A percentile compares a stretch with the other conserved stretches of the same genome.
Evolutionary conservation across 192 early-diverging fungal species (phyloP).

Genomic region (Linnemannia zychae): DNA sequence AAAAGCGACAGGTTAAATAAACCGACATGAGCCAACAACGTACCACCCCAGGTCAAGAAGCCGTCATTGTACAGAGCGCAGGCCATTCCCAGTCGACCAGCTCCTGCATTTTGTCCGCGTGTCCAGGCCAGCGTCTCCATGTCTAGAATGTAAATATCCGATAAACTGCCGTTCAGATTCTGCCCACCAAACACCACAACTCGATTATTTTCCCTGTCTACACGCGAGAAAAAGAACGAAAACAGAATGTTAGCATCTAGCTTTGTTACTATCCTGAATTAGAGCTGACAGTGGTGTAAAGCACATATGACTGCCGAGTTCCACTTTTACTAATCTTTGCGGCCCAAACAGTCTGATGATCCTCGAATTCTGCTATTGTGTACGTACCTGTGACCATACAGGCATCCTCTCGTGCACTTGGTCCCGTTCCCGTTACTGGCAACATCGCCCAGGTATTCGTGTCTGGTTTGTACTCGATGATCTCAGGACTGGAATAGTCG

Average conservation of each 20-base stretch:
- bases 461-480: slow-evolving; percentile 32
- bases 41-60: slow-evolving; percentile 39
- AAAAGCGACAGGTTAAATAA: neutral
- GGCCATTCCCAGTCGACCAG: slow-evolving; percentile 16
- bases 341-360: neutral
- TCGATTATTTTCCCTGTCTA: slow-evolving; percentile 15
- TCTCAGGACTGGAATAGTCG: neutral
- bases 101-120: neutral
- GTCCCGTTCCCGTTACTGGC: slow-evolving; percentile 5
- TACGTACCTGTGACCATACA: slow-evolving; percentile 35
- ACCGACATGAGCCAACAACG: neutral
- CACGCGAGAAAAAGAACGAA: neutral
- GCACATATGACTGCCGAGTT: too few species aligned
- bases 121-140: slow-evolving; percentile 22
- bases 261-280: neutral
- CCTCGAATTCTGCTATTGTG: neutral
- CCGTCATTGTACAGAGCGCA: slow-evolving; percentile 42
- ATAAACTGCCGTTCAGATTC: neutral
- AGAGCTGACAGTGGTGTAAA: too few species aligned
- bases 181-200: slow-evolving; percentile 34
- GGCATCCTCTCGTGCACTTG: slow-evolving; percentile 14
- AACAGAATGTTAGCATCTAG: neutral
- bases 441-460: slow-evolving; percentile 21
- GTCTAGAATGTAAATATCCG: slow-evolving; percentile 35
- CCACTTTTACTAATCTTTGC: too few species aligned